phyloP scores from a whole-genome alignment of 306 rosid species.

The Vigna unguiculata region DNA sequence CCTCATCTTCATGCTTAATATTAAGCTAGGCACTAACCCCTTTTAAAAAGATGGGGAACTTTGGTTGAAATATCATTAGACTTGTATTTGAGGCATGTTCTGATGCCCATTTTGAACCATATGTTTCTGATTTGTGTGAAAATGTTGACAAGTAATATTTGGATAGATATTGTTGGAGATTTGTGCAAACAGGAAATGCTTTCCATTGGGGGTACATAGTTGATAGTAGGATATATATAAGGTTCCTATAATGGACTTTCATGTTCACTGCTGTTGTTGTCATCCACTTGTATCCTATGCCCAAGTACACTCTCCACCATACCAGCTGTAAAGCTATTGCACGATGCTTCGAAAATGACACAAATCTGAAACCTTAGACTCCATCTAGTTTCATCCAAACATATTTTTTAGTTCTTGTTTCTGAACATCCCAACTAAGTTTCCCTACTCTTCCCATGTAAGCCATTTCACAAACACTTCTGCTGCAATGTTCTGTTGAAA shows the following conservation, averaged over 20 bases:
- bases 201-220: conserved; percentile 39
- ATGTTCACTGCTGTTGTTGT: conserved; percentile 40
- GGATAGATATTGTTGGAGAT: conserved; percentile 43
- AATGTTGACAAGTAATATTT: conserved; percentile 39
- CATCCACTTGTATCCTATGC: conserved; percentile 44
- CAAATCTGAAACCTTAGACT: conserved; percentile 48
- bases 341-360: conserved; percentile 48
- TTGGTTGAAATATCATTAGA: conserved; percentile 31
- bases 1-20: conserved; percentile 16
- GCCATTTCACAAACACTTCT: conserved; percentile 10
- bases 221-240: conserved; percentile 38
- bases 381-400: conserved; percentile 38
- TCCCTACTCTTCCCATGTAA: conserved; percentile 33
- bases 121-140: conserved; percentile 32
- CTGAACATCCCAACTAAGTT: conserved; percentile 38
- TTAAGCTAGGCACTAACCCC: background rate
- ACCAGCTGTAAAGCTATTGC: conserved; percentile 50
- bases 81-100: background rate
- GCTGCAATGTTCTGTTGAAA: background rate
- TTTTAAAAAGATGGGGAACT: background rate
- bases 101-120: conserved; percentile 34
- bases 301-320: conserved; percentile 46
- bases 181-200: conserved; percentile 47
- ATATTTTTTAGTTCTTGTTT: conserved; percentile 24
- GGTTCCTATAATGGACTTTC: conserved; percentile 47